phyloP scores from a whole-genome alignment of 176 grass and related monocot species.

The Triticum aestivum region DNA sequence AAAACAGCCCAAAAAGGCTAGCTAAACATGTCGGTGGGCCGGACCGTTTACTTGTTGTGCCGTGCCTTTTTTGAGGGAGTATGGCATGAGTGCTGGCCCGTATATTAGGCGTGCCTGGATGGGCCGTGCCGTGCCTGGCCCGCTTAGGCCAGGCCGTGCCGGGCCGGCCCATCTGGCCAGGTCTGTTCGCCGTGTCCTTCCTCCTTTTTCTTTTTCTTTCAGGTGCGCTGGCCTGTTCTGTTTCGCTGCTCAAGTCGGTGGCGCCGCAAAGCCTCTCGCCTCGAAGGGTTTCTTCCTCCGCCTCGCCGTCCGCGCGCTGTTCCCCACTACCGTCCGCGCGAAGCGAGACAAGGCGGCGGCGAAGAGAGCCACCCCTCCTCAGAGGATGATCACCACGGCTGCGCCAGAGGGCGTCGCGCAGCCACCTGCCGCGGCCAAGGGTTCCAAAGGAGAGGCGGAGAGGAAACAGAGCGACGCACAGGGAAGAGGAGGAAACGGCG shows the following conservation, averaged over 20 bases:
- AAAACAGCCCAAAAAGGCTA: too few species aligned
- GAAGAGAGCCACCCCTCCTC: slow-evolving; percentile 8
- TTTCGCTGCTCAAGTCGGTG: not conserved
- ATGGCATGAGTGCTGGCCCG: too few species aligned
- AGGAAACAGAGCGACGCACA: slow-evolving; percentile 4
- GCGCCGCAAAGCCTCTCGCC: not conserved
- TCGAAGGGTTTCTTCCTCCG: not conserved
- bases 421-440: slow-evolving; percentile 10
- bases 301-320: not conserved
- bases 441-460: not conserved
- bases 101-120: too few species aligned
- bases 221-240: too few species aligned
- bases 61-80: too few species aligned
- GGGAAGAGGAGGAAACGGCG: not conserved
- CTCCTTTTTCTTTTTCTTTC: too few species aligned
- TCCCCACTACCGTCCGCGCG: not conserved
- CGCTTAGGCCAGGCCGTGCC: too few species aligned
- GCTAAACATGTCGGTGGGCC: too few species aligned
- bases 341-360: not conserved
- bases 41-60: too few species aligned
- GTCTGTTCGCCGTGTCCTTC: too few species aligned
- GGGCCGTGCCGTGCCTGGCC: too few species aligned
- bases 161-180: too few species aligned
- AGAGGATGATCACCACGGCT: slow-evolving; percentile 15
- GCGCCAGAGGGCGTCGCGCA: slow-evolving; percentile 29